phyloP scores from a whole-genome alignment of 1,284 basidiomycete genomes.

The Porphyrellus sp. region DNA sequence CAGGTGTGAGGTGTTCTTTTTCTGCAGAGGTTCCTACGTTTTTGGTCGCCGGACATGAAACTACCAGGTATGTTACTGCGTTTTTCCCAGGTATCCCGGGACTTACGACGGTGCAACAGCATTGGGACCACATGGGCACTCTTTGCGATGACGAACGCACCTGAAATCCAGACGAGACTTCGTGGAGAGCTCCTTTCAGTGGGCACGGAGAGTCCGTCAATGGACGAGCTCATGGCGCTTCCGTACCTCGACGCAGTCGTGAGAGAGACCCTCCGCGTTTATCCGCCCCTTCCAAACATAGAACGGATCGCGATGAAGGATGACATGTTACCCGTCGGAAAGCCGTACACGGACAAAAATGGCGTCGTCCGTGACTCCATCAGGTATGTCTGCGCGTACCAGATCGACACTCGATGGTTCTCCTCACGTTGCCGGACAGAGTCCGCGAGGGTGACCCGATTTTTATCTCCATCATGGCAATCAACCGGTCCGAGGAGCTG shows the following conservation, averaged over 20 bases:
- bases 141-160: conserved; percentile 56
- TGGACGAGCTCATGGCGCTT: conserved; percentile 58
- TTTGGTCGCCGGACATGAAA: conserved; percentile 75
- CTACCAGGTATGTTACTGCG: conserved; percentile 56
- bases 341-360: conserved; percentile 42
- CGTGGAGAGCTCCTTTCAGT: conserved; percentile 61
- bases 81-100: neutral
- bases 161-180: conserved; percentile 60
- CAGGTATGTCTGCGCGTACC: conserved; percentile 9
- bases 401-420: neutral
- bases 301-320: conserved; percentile 52
- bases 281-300: conserved; percentile 58
- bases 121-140: conserved; percentile 61
- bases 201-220: conserved; percentile 50
- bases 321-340: conserved; percentile 55
- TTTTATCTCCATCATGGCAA: conserved; percentile 38
- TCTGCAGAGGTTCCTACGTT: conserved; percentile 37
- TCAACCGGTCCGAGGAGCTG: conserved; percentile 40
- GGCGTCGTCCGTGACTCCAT: conserved; percentile 37
- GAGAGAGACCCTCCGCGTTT: conserved; percentile 66
- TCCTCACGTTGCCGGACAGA: conserved; percentile 19
- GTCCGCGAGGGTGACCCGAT: conserved; percentile 39
- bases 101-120: conserved; percentile 24
- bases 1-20: neutral
- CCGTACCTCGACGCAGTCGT: conserved; percentile 65